phyloP scores from a whole-genome alignment of 768 basidiomycete genomes.

The Roridomyces roridus region DNA sequence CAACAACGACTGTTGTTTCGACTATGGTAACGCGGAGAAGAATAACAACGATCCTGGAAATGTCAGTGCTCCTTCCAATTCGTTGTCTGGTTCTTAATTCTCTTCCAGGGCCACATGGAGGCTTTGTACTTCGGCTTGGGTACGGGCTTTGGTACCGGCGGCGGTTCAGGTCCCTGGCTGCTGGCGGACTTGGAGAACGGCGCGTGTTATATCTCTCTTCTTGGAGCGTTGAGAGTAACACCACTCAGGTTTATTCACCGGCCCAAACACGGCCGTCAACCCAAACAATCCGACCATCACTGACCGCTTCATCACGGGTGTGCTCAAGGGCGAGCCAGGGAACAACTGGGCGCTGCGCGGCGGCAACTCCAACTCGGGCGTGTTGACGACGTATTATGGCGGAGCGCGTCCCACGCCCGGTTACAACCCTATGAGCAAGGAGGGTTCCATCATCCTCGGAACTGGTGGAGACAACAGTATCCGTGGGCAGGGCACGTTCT shows the following conservation, averaged over 20 bases:
- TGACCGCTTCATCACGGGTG: slow-evolving; percentile 18
- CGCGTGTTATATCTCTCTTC: too few species aligned
- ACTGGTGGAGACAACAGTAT: slow-evolving; percentile 15
- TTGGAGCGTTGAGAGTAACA: too few species aligned
- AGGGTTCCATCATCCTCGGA: slow-evolving; percentile 22
- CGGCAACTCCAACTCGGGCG: slow-evolving; percentile 10
- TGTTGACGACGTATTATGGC: slow-evolving; percentile 17
- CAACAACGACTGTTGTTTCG: slow-evolving; percentile 15
- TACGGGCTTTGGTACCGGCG: slow-evolving; percentile 16
- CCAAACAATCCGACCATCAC: slow-evolving; percentile 10
- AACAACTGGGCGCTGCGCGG: slow-evolving; percentile 2
- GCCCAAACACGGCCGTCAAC: slow-evolving; percentile 8
- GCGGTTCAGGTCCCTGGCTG: slow-evolving; percentile 21
- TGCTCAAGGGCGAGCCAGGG: slow-evolving; percentile 17
- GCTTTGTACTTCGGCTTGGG: slow-evolving; percentile 23
- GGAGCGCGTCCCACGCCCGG: slow-evolving; percentile 19
- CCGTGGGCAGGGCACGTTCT: slow-evolving; percentile 9
- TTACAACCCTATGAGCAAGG: slow-evolving; percentile 23
- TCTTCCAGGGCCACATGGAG: too few species aligned
- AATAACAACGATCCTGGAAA: too few species aligned
- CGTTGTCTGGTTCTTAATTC: too few species aligned
- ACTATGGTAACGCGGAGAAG: slow-evolving; percentile 24
- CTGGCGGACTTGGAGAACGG: slow-evolving; percentile 16
- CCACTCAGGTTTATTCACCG: slow-evolving; percentile 11
- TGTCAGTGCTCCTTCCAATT: too few species aligned